Evolutionary conservation across 1,139 yeast species (phyloP).

Genomic region (Wickerhamomyces sp.): DNA sequence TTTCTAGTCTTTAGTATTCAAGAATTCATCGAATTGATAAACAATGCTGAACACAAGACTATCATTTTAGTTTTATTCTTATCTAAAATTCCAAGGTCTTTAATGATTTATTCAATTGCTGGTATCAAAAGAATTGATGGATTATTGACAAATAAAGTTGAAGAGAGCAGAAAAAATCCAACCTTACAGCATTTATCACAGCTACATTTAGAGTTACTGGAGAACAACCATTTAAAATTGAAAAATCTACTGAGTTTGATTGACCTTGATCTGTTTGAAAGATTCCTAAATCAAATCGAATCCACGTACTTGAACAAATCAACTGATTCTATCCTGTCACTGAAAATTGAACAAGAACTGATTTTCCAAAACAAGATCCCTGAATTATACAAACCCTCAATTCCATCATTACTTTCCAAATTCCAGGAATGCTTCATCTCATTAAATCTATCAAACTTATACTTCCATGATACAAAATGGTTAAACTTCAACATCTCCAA

Average conservation of each 20-base stretch:
- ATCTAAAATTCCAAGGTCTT: slow-evolving; percentile 66
- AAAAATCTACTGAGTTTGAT: slow-evolving; percentile 49
- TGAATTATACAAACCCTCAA: slow-evolving; percentile 36
- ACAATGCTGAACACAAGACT: slow-evolving; percentile 11
- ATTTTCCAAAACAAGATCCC: slow-evolving; percentile 61
- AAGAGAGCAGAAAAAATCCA: slow-evolving; percentile 10
- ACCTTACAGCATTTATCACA: slow-evolving; percentile 5
- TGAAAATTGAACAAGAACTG: slow-evolving; percentile 58
- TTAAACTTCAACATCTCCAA: slow-evolving; percentile 41
- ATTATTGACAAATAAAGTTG: slow-evolving; percentile 32
- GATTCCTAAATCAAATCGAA: slow-evolving; percentile 52
- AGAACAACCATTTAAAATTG: slow-evolving; percentile 40
- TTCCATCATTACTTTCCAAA: slow-evolving; percentile 28
- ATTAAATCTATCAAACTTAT: slow-evolving; percentile 44
- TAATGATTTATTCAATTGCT: slow-evolving; percentile 64
- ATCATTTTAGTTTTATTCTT: slow-evolving; percentile 43
- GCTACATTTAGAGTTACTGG: slow-evolving; percentile 16
- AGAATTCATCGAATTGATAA: slow-evolving; percentile 37
- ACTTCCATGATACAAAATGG: slow-evolving; percentile 72
- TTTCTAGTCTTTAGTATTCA: slow-evolving; percentile 62
- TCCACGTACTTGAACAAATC: slow-evolving; percentile 1
- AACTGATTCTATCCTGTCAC: slow-evolving; percentile 29
- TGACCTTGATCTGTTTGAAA: slow-evolving; percentile 56
- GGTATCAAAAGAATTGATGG: slow-evolving; percentile 64
- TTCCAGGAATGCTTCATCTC: slow-evolving; percentile 19